Evolutionary conservation across 768 basidiomycete species (phyloP).

Genomic region (Phaffia australis): DNA sequence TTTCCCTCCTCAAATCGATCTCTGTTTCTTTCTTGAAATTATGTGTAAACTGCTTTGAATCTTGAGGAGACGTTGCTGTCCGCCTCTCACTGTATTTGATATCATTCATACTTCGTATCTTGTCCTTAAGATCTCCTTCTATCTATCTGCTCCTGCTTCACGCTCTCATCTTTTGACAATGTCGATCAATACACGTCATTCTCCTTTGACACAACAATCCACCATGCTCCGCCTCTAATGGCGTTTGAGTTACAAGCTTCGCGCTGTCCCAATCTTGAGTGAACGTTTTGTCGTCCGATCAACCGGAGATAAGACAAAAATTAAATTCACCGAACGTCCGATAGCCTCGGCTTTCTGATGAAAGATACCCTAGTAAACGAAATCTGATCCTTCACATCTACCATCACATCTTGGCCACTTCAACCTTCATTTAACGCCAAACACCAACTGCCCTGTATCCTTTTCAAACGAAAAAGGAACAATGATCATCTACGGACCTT

Average conservation of each 20-base stretch:
- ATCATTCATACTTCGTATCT: too few species aligned
- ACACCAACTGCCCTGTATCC: neutral
- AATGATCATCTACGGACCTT: slow-evolving; percentile 25
- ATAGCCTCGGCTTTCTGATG: slow-evolving; percentile 1
- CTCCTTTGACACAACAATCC: too few species aligned
- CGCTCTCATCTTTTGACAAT: too few species aligned
- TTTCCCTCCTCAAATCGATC: too few species aligned
- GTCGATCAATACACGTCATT: neutral
- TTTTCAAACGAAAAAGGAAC: neutral
- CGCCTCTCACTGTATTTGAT: too few species aligned
- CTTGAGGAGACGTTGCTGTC: too few species aligned
- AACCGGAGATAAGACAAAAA: slow-evolving; percentile 13
- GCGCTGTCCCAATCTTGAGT: slow-evolving; percentile 3
- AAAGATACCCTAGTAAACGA: neutral
- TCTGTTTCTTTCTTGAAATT: too few species aligned
- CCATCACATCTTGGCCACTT: neutral
- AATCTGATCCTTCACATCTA: neutral
- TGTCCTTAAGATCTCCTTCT: too few species aligned
- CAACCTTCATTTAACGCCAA: neutral
- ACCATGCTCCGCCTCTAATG: neutral
- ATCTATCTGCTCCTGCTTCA: too few species aligned
- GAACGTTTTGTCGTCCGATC: slow-evolving; percentile 21
- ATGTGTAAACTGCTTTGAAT: too few species aligned
- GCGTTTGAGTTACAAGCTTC: neutral
- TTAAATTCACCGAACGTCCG: neutral